Conservation (phyloP, 805 yeast species). For the Pichia gijzeniarum region DNA sequence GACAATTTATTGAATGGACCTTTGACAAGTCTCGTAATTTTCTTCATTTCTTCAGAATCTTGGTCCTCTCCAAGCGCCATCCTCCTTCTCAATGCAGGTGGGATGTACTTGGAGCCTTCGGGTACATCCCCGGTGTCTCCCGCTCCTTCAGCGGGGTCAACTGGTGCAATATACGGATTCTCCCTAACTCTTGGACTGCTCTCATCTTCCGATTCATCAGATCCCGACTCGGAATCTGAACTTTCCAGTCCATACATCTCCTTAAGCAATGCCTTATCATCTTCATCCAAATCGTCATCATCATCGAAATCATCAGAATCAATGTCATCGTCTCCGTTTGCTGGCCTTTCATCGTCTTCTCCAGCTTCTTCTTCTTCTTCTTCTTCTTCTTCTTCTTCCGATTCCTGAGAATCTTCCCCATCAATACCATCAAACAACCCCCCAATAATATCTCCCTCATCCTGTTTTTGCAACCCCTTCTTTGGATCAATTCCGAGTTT, state of each 20-base stretch:
- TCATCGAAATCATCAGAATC: slow-evolving; percentile 28
- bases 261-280: slow-evolving; percentile 24
- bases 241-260: slow-evolving; percentile 30
- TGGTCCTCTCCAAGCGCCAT: slow-evolving; percentile 30
- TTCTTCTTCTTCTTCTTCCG: slow-evolving; percentile 1
- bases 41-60: slow-evolving; percentile 40
- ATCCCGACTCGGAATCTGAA: slow-evolving; percentile 19
- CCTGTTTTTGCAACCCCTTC: slow-evolving; percentile 43
- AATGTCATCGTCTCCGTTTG: slow-evolving; percentile 21
- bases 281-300: slow-evolving; percentile 28
- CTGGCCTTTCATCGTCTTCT: slow-evolving; percentile 14
- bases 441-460: slow-evolving; percentile 74
- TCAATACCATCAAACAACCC: slow-evolving; percentile 73
- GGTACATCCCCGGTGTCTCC: slow-evolving; percentile 14
- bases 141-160: too few species aligned
- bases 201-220: slow-evolving; percentile 23
- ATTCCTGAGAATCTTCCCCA: slow-evolving; percentile 30
- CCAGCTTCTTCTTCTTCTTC: neutral
- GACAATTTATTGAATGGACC: slow-evolving; percentile 86
- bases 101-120: slow-evolving; percentile 52
- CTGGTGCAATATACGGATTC: slow-evolving; percentile 73
- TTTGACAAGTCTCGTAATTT: slow-evolving; percentile 58
- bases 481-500: slow-evolving; percentile 64
- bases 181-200: slow-evolving; percentile 40
- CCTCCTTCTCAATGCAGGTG: slow-evolving; percentile 75